A percentile compares a stretch with the other conserved stretches of the same genome.
Conservation (phyloP, 352 stramenopile species). For the Hyaloperonospora brassicae region DNA sequence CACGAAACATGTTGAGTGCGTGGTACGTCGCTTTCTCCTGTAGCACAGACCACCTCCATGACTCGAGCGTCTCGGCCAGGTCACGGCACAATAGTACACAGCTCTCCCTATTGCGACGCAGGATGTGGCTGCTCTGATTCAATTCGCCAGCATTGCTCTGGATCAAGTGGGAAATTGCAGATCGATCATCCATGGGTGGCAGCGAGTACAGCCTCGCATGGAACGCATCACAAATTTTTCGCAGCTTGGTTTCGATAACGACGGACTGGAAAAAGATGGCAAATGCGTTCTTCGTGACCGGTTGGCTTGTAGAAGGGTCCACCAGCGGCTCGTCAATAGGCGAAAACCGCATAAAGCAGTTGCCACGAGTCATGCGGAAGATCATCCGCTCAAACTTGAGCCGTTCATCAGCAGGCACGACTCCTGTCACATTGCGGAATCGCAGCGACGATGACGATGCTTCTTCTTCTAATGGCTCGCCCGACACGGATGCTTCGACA, state of each 20-base stretch:
- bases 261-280: slow-evolving; percentile 97
- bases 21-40: slow-evolving; percentile 97
- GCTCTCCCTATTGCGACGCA: slow-evolving; percentile 94
- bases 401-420: slow-evolving; percentile 90
- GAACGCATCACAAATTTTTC: slow-evolving; percentile 98
- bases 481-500: slow-evolving; percentile 19
- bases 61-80: slow-evolving; percentile 89
- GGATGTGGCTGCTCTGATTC: slow-evolving; percentile 93
- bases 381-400: slow-evolving; percentile 98
- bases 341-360: slow-evolving; percentile 97
- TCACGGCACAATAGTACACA: slow-evolving; percentile 91
- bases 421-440: slow-evolving; percentile 92
- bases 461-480: slow-evolving; percentile 13
- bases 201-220: slow-evolving; percentile 93
- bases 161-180: slow-evolving; percentile 80
- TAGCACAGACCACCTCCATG: slow-evolving; percentile 96
- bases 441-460: slow-evolving; percentile 62
- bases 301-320: slow-evolving; percentile 83
- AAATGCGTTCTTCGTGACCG: slow-evolving; percentile 84
- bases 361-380: slow-evolving; percentile 97
- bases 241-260: slow-evolving; percentile 96
- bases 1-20: slow-evolving; percentile 96
- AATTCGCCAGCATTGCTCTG: slow-evolving; percentile 91
- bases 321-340: slow-evolving; percentile 89
- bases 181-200: slow-evolving; percentile 90